Base-by-base conservation (phyloP, 2,329 filamentous ascomycete species). In the Metarhizium rileyi region DNA sequence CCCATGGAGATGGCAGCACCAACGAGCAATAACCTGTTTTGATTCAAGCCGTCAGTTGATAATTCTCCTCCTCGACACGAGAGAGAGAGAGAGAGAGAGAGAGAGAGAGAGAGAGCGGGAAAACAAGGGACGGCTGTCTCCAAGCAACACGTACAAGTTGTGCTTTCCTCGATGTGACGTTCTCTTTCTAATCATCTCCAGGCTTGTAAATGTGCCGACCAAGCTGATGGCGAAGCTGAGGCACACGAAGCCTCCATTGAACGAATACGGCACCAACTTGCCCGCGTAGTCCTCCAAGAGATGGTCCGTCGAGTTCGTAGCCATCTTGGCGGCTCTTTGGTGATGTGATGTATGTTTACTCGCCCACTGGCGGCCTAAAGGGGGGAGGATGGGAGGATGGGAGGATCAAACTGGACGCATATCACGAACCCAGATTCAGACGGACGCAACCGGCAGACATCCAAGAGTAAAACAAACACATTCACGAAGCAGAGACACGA, bases 141-240 rank as follows among this genome's bases (percentile, higher is more conserved):
- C 28, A n/a, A 43, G 22, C 16, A 20, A 9, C 22, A 44, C 73
- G 49, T 74, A 86, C 84, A 85, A 81, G 59, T 88, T 89, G 61
- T 81, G 80, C 49, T 77, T 64, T 8, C 86, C 86, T 60, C 78
- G 79, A 48, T 77, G 77, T 2, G 84, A 81, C 1, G 85, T 89
- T 56, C 87, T 75, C 51, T 87, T 74, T 62, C 93, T 86, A 47
- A 95, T 80, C 51, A 95, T 70, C 65, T 95, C 90, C 28, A 95
- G 73, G 0, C 89, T 90, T 3, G 88, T 88, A 46, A 81, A 76
- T 45, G 87, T 84, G 53, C 90, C 90, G 55, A 89, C 76, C 30
- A 87, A 72, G 59, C 87, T 91, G 58, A 89, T 86, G 56, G 87
- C 71, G 54, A 86, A 80, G 61, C 88, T 93, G 56, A 88, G 73